Base-by-base conservation (phyloP, 1,284 basidiomycete species). In the Moesziomyces aphidis region DNA sequence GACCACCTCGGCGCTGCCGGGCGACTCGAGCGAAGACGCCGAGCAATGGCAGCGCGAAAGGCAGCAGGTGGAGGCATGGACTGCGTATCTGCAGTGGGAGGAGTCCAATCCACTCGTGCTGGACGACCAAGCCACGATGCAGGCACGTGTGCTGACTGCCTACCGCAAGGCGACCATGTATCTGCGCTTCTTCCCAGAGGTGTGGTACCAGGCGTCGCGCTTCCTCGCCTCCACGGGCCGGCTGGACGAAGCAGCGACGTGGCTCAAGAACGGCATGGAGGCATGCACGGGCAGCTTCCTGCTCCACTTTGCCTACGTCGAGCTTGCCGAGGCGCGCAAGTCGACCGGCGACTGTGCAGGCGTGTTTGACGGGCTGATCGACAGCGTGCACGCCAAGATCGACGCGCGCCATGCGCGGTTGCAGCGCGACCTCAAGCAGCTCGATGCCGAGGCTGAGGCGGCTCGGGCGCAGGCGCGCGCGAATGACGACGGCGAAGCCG, bases 161-260 rank as follows among this genome's bases (percentile, higher is more conserved):
- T 94, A 97, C 85, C 89, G 91, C 68, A 95, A 96, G 86, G 93
- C 93, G 1, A 87, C 93, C 71, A 90, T 94, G 77, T 88, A 91
- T 67, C 93, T 98, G 92, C 89, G 95, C 47, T 99, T 94, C 86
- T 98, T 92, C 85, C 91, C 93, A 6, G 97, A 99, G 85, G 91
- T 98, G 51, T 97, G 95, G 95, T 95, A 93, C 85, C 93, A 96
- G 89, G 93, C 94, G 2, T 93, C 92, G 76, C 89, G 88, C 21
- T 96, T 93, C 90, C 91, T 91, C 47, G 87, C 88, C 58, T 89
- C 88, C 48, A 86, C 90, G n/a, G 91, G 91, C 54, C 92, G 92
- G 83, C 86, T 88, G 7, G 94, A 97, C 11, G 94, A 98, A 76
- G 93, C 93, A 0, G 81, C 91, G 15, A 88, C 89, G n/a, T 90